Evolutionary conservation across 345 rosid genomes (phyloP).

Genomic region (Salix udensis): DNA sequence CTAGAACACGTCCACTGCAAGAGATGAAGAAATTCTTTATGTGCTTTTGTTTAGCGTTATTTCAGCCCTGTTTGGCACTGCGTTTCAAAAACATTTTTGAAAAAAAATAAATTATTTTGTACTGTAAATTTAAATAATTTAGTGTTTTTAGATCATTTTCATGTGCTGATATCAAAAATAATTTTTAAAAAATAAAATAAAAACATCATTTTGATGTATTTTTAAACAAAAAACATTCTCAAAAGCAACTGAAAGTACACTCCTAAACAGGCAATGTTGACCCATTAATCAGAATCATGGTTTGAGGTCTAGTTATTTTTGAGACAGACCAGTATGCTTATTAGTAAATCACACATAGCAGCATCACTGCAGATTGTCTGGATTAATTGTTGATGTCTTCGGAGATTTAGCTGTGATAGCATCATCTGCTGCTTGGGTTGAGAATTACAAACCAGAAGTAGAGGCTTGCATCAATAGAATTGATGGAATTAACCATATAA

Average conservation of each 20-base stretch:
- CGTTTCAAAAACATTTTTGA: no score
- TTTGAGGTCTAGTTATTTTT: background rate
- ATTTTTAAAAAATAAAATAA: no score
- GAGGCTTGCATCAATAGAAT: slow-evolving; percentile 55
- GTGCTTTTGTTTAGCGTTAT: background rate
- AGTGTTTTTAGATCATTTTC: no score
- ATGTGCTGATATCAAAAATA: no score
- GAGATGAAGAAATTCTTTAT: background rate
- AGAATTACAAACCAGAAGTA: slow-evolving; percentile 62
- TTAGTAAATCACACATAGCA: slow-evolving; percentile 8
- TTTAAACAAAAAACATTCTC: no score
- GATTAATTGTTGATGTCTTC: slow-evolving; percentile 76
- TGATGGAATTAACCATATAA: slow-evolving; percentile 56
- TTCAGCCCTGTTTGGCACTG: no score
- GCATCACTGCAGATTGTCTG: slow-evolving; percentile 60
- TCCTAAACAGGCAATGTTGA: no score
- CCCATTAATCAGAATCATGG: background rate
- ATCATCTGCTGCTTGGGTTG: slow-evolving; percentile 97
- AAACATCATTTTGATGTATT: no score
- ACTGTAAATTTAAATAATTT: no score
- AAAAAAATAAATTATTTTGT: no score
- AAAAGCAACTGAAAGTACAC: accelerated
- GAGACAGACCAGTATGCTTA: background rate
- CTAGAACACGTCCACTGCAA: background rate
- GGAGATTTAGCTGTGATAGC: slow-evolving; percentile 93